Conservation (phyloP, 768 basidiomycete genomes). For the Leccinum uliginosum region DNA sequence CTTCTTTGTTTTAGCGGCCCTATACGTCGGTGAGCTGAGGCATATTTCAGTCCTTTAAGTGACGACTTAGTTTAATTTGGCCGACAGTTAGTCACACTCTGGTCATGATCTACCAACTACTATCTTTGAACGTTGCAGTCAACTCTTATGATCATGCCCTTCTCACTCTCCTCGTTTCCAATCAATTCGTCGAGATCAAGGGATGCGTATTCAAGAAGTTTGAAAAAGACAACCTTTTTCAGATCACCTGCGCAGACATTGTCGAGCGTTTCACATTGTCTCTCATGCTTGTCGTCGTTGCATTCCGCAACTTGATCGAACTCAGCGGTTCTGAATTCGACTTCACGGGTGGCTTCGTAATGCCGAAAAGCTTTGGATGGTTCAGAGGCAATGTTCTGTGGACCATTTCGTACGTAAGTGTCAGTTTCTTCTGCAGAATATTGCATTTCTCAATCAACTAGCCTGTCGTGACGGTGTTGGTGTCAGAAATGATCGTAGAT, state of each 20-base stretch:
- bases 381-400: conserved; percentile 73
- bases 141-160: conserved; percentile 98
- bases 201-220: conserved; percentile 99
- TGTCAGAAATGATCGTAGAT: conserved; percentile 92
- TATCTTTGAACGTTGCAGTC: conserved; percentile 93
- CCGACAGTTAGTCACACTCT: conserved; percentile 76
- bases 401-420: conserved; percentile 84
- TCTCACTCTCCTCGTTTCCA: conserved; percentile 89
- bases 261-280: conserved; percentile 93
- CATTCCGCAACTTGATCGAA: conserved; percentile 92
- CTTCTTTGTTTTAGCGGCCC: conserved; percentile 76
- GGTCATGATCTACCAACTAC: conserved; percentile 95
- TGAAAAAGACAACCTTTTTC: conserved; percentile 97
- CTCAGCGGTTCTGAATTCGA: conserved; percentile 87
- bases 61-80: not conserved
- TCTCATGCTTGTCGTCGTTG: conserved; percentile 88
- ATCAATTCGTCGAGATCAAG: conserved; percentile 99
- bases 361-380: conserved; percentile 85
- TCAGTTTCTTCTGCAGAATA: not conserved
- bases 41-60: not conserved
- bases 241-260: conserved; percentile 98
- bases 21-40: conserved; percentile 68
- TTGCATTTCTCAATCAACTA: conserved; percentile 28
- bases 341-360: conserved; percentile 61
- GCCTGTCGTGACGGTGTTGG: conserved; percentile 89